These are phyloP conservation scores for Pseudotsuga menziesii DNA, from an alignment of 75 land plant species.

Conservation along the genomic window DNA sequence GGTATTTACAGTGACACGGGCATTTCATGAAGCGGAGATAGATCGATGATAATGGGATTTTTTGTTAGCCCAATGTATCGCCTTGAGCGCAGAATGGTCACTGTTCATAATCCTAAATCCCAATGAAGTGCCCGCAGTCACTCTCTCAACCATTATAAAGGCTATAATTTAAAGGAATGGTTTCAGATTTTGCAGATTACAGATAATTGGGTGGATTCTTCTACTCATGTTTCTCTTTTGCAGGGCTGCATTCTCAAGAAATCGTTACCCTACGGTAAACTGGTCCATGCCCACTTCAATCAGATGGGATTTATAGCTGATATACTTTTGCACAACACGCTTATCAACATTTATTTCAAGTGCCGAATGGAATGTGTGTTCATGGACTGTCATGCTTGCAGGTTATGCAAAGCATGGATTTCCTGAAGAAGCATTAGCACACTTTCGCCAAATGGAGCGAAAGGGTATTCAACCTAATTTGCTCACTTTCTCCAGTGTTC, in stretches of 20 bases:
- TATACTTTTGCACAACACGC: slow-evolving; percentile 13
- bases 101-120: too few relatives aligned
- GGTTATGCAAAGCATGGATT: slow-evolving; percentile 27
- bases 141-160: neutral
- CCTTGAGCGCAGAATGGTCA: too few relatives aligned
- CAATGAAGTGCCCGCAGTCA: too few relatives aligned
- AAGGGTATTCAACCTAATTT: slow-evolving; percentile 15
- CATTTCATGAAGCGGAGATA: too few relatives aligned
- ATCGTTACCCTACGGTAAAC: slow-evolving; percentile 6
- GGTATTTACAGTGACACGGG: too few relatives aligned
- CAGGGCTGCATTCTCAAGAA: slow-evolving; percentile 7
- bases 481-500: slow-evolving; percentile 17
- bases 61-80: too few relatives aligned
- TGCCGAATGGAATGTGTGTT: slow-evolving; percentile 18
- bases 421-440: slow-evolving; percentile 6
- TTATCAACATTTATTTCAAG: slow-evolving; percentile 46
- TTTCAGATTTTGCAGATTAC: neutral
- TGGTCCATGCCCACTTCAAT: slow-evolving; percentile 17
- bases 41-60: too few relatives aligned
- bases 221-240: neutral
- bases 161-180: neutral
- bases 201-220: neutral
- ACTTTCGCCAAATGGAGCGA: slow-evolving; percentile 18
- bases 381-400: slow-evolving; percentile 38
- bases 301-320: neutral